Evolutionary conservation across 805 yeast genomes (phyloP).

Genomic region (Ogataea kodamae): DNA sequence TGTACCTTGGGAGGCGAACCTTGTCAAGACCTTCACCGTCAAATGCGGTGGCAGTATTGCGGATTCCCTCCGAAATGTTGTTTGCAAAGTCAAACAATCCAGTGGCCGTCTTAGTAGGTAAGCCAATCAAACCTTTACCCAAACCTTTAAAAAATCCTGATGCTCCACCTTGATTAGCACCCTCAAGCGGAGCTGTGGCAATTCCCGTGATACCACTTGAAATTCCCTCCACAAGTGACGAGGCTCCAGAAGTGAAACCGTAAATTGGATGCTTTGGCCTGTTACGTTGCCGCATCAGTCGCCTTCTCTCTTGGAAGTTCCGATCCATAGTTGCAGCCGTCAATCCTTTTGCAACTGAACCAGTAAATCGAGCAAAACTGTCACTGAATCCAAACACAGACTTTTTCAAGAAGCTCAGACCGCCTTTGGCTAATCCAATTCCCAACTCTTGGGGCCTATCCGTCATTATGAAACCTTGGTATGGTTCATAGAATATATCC

Average conservation of each 20-base stretch:
- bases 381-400: slow-evolving; percentile 94
- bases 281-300: slow-evolving; percentile 71
- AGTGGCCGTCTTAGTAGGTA: slow-evolving; percentile 95
- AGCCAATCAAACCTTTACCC: slow-evolving; percentile 91
- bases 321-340: slow-evolving; percentile 87
- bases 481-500: slow-evolving; percentile 96
- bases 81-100: slow-evolving; percentile 92
- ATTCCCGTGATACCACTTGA: slow-evolving; percentile 87
- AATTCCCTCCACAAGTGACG: slow-evolving; percentile 80
- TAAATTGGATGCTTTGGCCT: slow-evolving; percentile 80
- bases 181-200: slow-evolving; percentile 87
- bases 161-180: slow-evolving; percentile 86
- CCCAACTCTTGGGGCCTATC: slow-evolving; percentile 97
- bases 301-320: slow-evolving; percentile 80
- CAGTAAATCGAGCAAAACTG: slow-evolving; percentile 88
- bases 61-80: slow-evolving; percentile 89
- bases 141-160: slow-evolving; percentile 89
- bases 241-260: slow-evolving; percentile 82
- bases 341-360: slow-evolving; percentile 90
- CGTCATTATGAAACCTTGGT: slow-evolving; percentile 89
- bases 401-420: slow-evolving; percentile 87
- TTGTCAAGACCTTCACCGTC: slow-evolving; percentile 75
- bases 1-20: slow-evolving; percentile 76
- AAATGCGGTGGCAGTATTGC: slow-evolving; percentile 87
- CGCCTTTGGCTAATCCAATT: slow-evolving; percentile 93